phyloP scores from a whole-genome alignment of 2,329 filamentous ascomycete genomes.

The Raffaelea arxii region DNA sequence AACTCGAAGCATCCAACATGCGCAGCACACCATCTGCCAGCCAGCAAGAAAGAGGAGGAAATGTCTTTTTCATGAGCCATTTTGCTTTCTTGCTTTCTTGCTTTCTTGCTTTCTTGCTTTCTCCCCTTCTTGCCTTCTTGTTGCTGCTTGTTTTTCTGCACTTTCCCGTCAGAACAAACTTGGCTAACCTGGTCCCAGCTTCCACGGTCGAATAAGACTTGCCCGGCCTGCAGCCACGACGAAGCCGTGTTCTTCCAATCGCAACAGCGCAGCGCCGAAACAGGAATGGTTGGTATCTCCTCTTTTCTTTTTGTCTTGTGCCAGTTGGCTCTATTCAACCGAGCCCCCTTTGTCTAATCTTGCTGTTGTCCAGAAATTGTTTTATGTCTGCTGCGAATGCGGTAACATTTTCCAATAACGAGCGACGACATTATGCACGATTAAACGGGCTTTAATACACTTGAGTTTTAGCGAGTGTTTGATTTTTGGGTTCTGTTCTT shows the following conservation, averaged over 20 bases:
- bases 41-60: neutral
- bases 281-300: constrained; percentile 62
- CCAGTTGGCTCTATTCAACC: neutral
- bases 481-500: neutral
- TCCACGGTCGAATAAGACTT: constrained; percentile 77
- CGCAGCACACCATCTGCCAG: too few species aligned
- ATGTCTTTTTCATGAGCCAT: neutral
- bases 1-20: neutral
- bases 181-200: too few species aligned
- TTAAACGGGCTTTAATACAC: constrained; percentile 6
- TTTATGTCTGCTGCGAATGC: constrained; percentile 90
- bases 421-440: constrained; percentile 11
- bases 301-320: neutral
- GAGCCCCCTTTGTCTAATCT: neutral
- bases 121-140: neutral
- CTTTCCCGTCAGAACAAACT: too few species aligned
- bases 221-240: constrained; percentile 73
- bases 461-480: neutral
- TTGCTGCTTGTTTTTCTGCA: constrained; percentile 22
- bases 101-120: too few species aligned
- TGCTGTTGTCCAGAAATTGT: constrained; percentile 59
- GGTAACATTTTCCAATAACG: constrained; percentile 68
- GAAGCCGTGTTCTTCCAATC: constrained; percentile 99
- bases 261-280: constrained; percentile 92
- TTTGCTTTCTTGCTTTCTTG: constrained; percentile 24